Base-by-base conservation (phyloP, 345 rosid species). In the Abelmoschus esculentus region DNA sequence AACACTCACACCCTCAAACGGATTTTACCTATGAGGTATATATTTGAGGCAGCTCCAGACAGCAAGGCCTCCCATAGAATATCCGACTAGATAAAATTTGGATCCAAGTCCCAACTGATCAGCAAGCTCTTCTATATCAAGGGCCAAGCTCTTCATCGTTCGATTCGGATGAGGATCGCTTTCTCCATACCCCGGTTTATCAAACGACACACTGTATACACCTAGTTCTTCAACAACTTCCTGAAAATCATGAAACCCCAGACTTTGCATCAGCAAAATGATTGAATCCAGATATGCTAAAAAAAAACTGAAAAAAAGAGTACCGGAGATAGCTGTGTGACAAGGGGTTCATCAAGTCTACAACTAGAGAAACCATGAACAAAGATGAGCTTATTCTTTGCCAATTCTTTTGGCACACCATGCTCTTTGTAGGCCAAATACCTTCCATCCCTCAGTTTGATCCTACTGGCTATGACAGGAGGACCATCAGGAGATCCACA, bases 381-480 rank as follows among this genome's bases (percentile, higher is more conserved):
- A 40, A 55, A 72, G 68, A 87, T 63, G 52, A 87, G 58, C 72
- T 81, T 83, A 53, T 66, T 61, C 14, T 70, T 79, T 69, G 89
- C 89, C 71, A 58, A 32, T 11, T 79, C 83, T 65, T 49, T 80
- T 1, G 84, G 2, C 44, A 78, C 28, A 29, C 92, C 87, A 26
- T 67, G 80, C 77, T 85, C 88, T 22, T 67, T 75, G 83, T 83
- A 87, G 44, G 89, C 87, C 61, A 87, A 40, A 75, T 87, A 72
- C 56, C 92, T 82, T n/a, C 85, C 86, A 56, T 87, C 92, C 75
- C 85, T 77, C 14, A 87, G 72, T 74, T 78, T 80, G 61, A 87
- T 72, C 65, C 89, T 80, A 19, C 80, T 75, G 0, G 80, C 74
- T 28, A 83, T 83, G 54, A 82, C 67, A 34, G 82, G 60, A 14